These are phyloP conservation scores for Entrophospora sp. DNA, from an alignment of 192 early-diverging fungal genomes.

Conservation along the genomic window DNA sequence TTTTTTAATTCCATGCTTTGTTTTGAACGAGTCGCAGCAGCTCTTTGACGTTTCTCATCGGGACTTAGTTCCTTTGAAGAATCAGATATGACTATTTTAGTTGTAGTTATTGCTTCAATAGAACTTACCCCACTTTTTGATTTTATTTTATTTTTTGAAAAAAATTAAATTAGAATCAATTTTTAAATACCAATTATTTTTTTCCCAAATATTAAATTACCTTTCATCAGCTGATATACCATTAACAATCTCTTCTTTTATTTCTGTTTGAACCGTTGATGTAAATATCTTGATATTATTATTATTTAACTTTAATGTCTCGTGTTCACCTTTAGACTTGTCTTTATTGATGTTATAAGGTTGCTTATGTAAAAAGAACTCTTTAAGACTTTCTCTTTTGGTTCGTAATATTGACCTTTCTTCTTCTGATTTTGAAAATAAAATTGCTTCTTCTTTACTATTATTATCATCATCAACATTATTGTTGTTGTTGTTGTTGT, in stretches of 20 bases:
- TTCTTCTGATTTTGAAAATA: background rate
- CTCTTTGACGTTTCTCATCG: slow-evolving; percentile 17
- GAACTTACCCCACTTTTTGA: background rate
- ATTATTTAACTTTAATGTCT: background rate
- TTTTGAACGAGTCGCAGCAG: background rate
- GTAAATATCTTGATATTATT: background rate
- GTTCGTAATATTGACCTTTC: background rate
- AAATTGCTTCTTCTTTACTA: background rate
- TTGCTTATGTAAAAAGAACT: slow-evolving; percentile 7
- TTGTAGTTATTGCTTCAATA: background rate
- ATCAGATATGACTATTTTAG: background rate
- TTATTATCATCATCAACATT: background rate
- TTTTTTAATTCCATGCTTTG: slow-evolving; percentile 6
- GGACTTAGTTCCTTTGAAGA: slow-evolving; percentile 8
- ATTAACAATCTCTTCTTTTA: no score
- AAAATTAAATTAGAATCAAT: no score
- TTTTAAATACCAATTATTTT: no score
- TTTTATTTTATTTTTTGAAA: background rate
- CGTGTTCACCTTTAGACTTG: background rate
- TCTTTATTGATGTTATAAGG: slow-evolving; percentile 2
- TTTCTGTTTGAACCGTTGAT: no score
- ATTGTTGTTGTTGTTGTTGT: background rate
- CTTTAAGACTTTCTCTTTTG: slow-evolving; percentile 14
- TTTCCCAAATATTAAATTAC: no score
- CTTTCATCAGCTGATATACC: no score